Conservation (phyloP, 306 rosid species). For the Gleditsia sinensis region DNA sequence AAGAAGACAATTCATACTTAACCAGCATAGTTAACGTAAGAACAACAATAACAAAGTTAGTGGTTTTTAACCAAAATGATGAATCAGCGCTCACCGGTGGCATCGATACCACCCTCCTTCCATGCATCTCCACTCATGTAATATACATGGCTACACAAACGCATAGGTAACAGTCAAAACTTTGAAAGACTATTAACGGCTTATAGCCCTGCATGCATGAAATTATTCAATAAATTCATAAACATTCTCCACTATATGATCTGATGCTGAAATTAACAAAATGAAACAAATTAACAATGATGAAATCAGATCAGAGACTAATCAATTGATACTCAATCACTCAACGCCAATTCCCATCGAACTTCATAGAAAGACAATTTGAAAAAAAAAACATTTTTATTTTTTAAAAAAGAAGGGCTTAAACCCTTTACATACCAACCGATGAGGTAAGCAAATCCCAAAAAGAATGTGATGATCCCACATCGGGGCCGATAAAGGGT, state of each 20-base stretch:
- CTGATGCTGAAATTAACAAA: background rate
- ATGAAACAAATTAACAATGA: background rate
- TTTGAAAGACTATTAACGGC: background rate
- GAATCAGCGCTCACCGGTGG: constrained; percentile 71
- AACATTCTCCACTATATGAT: background rate
- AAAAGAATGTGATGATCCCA: constrained; percentile 61
- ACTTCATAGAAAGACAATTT: background rate
- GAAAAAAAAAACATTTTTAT: background rate
- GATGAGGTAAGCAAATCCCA: constrained; percentile 68
- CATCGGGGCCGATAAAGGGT: constrained; percentile 54
- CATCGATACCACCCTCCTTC: constrained; percentile 99
- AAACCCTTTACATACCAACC: constrained; percentile 51
- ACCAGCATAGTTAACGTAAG: background rate
- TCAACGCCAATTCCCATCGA: background rate
- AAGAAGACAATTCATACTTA: constrained; percentile 36
- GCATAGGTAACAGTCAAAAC: constrained; percentile 36
- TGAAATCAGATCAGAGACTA: background rate
- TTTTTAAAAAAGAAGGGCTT: background rate
- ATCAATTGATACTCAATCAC: background rate
- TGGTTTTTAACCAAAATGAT: background rate
- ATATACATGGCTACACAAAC: constrained; percentile 73
- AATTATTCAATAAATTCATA: background rate
- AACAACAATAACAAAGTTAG: background rate
- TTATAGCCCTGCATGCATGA: background rate
- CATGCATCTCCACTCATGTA: constrained; percentile 99